Conservation (phyloP, 768 basidiomycete species). For the Boletus tylopilopsis region DNA sequence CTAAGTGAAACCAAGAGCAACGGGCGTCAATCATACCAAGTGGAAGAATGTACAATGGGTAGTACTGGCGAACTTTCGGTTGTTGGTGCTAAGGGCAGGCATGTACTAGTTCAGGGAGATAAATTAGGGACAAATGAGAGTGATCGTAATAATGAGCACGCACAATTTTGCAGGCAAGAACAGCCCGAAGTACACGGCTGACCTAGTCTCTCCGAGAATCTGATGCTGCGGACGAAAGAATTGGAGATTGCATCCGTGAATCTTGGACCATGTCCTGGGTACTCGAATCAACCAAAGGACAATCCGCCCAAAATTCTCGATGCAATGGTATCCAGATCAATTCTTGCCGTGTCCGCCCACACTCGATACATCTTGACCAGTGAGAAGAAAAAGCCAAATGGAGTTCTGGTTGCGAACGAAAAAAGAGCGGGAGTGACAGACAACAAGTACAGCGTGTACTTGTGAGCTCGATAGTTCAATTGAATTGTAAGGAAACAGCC, state of each 20-base stretch:
- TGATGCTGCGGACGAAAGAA: not conserved
- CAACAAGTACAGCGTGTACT: slow-evolving; percentile 37
- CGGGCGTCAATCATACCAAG: not conserved
- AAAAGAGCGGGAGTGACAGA: slow-evolving; percentile 42
- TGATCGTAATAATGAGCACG: not conserved
- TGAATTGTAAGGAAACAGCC: not conserved
- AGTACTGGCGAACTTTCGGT: too few relatives aligned
- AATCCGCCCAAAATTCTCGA: slow-evolving; percentile 41
- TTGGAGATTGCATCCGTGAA: slow-evolving; percentile 5
- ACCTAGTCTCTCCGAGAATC: slow-evolving; percentile 1
- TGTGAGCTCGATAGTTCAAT: not conserved
- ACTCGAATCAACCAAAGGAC: not conserved
- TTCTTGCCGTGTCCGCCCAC: slow-evolving; percentile 48
- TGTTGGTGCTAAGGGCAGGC: too few relatives aligned
- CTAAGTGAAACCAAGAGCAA: not conserved
- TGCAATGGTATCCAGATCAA: slow-evolving; percentile 38
- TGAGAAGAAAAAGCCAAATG: slow-evolving; percentile 20
- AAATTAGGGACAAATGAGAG: not conserved
- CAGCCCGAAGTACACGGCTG: not conserved
- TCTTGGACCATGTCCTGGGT: not conserved
- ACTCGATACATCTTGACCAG: slow-evolving; percentile 63
- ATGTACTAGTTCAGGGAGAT: not conserved
- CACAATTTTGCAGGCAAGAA: not conserved
- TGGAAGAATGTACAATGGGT: too few relatives aligned
- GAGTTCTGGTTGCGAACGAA: slow-evolving; percentile 16